phyloP scores from a whole-genome alignment of 768 basidiomycete species.

The Macrolepiota fuliginosa region DNA sequence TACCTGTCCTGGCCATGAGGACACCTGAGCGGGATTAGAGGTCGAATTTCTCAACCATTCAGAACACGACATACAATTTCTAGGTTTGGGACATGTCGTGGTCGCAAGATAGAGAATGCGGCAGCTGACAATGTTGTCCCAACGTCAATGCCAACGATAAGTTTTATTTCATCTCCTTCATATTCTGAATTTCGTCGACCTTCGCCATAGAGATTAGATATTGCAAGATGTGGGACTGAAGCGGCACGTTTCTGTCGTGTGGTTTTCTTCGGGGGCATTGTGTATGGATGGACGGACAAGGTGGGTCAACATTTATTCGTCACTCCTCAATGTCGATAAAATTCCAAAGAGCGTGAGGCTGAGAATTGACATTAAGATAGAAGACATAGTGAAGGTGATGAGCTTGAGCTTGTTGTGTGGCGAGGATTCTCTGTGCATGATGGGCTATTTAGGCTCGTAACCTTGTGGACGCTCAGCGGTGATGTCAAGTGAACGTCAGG shows the following conservation, averaged over 20 bases:
- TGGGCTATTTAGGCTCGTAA: too few species aligned
- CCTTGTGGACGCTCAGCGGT: too few species aligned
- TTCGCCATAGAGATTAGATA: background rate
- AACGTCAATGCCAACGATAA: background rate
- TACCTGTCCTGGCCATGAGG: conserved; percentile 5
- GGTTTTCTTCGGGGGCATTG: background rate
- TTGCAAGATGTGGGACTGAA: background rate
- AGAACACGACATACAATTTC: background rate
- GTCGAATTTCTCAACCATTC: too few species aligned
- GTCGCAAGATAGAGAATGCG: background rate
- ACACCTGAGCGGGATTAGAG: background rate
- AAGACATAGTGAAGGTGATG: too few species aligned
- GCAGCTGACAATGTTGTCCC: conserved; percentile 1
- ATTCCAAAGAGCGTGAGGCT: too few species aligned
- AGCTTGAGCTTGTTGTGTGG: too few species aligned
- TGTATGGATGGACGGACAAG: too few species aligned
- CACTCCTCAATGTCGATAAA: too few species aligned
- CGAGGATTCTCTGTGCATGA: too few species aligned
- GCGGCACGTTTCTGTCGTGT: background rate
- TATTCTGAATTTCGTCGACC: background rate
- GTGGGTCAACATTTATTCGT: too few species aligned
- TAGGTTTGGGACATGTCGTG: background rate
- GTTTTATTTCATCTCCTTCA: background rate
- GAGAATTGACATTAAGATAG: too few species aligned
- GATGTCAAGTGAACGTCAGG: too few species aligned